Base-by-base conservation (phyloP, 768 basidiomycete species). In the Erythrobasidium yunnanense region DNA sequence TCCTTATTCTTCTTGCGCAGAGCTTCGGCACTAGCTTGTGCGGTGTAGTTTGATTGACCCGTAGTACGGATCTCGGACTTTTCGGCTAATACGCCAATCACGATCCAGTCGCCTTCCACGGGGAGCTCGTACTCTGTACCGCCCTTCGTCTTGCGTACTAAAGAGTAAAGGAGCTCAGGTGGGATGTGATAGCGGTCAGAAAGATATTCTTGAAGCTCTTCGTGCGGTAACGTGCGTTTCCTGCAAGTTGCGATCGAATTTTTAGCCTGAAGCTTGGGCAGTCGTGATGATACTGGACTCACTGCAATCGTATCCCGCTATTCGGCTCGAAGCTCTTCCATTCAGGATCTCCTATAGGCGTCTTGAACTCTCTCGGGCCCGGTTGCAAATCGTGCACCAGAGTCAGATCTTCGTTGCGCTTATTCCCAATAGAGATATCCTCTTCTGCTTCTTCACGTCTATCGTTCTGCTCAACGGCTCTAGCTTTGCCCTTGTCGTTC, bases 71-170 rank as follows among this genome's bases (percentile, higher is more conserved):
- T 79, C 5, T 85, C 85, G 1, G 90, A 85, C 22, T 90, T 83
- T 75, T 93, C 90, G 1, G 91, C 93, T 15, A 99, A 84, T 3
- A 97, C 92, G 1, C 90, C 93, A 51, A 99, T 88, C 4, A 91
- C 92, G 45, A 96, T 82, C 87, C 90, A 97, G 75, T 97, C 95
- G 1, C 88, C 88, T 4, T 83, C 82, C 1, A 96, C 85, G 8
- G 93, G 92, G 0, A 99, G 83, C 49, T 96, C 91, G 75, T 90
- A 93, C 18, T 69, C 47, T 8, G n/a, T 33, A 7, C 49, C 54
- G 4, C 54, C 84, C 85, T 65, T 87, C 84, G 69, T 80, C 0
- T 87, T 82, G 8, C 87, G 84, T 46, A 90, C 81, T 50, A 85
- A 82, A 7, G 90, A 90, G 77, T 99, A 99, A 34, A 99, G 79